Evolutionary conservation across 2,329 filamentous ascomycete species (phyloP).

Genomic region (Calycina herbarum): DNA sequence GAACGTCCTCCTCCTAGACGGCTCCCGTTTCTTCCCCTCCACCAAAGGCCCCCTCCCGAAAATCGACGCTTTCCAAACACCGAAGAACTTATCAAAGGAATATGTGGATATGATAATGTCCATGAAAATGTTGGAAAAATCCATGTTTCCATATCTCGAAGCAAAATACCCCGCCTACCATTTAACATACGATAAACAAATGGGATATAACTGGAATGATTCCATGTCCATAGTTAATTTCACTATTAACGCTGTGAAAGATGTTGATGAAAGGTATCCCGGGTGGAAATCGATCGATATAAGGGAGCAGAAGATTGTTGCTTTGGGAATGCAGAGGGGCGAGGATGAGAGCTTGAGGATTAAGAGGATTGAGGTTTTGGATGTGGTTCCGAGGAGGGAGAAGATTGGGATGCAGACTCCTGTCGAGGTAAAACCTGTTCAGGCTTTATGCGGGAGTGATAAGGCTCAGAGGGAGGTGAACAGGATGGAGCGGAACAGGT

Average conservation of each 20-base stretch:
- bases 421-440: no score
- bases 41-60: no score
- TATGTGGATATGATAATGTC: no score
- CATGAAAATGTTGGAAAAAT: no score
- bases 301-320: neutral
- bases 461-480: no score
- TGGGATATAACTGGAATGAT: neutral
- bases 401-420: neutral
- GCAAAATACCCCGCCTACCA: neutral
- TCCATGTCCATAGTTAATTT: neutral
- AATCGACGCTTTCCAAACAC: no score
- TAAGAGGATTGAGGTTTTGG: neutral
- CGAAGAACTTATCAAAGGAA: no score
- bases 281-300: neutral
- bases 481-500: no score
- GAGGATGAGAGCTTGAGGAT: neutral
- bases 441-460: no score
- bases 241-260: neutral
- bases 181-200: neutral
- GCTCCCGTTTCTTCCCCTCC: no score
- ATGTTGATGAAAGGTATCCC: neutral
- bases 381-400: neutral
- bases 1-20: no score
- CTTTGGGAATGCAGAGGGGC: neutral
- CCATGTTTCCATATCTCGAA: neutral